A percentile compares a stretch with the other conserved stretches of the same genome.
Conservation (phyloP, 768 basidiomycete species). For the Mycena vulgaris region DNA sequence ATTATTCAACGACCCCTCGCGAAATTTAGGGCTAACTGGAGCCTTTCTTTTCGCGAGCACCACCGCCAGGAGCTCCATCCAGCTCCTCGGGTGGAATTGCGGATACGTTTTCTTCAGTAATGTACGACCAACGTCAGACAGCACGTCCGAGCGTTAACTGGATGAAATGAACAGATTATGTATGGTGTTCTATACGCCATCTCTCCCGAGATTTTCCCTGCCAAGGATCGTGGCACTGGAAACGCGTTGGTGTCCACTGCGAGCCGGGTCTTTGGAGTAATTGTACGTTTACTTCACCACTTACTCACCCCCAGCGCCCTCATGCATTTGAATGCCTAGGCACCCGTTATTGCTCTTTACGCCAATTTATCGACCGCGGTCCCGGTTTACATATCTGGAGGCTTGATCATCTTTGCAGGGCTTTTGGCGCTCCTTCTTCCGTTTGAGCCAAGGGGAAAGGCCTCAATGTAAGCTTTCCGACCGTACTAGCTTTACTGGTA, state of each 20-base stretch:
- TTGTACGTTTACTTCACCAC: slow-evolving; percentile 59
- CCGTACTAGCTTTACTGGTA: not conserved
- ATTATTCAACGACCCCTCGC: slow-evolving; percentile 62
- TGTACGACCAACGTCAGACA: slow-evolving; percentile 48
- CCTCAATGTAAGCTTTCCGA: slow-evolving; percentile 64
- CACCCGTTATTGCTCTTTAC: slow-evolving; percentile 80
- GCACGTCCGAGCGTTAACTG: not conserved
- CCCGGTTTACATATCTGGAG: slow-evolving; percentile 82
- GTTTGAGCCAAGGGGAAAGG: slow-evolving; percentile 83
- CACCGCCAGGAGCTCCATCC: slow-evolving; percentile 71
- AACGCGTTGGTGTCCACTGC: slow-evolving; percentile 76
- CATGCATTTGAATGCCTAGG: slow-evolving; percentile 53
- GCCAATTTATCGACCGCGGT: slow-evolving; percentile 75
- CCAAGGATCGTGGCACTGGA: slow-evolving; percentile 82
- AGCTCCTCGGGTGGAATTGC: slow-evolving; percentile 82
- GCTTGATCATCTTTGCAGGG: slow-evolving; percentile 73
- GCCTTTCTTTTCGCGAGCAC: slow-evolving; percentile 83
- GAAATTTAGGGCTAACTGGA: slow-evolving; percentile 77
- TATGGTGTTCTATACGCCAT: slow-evolving; percentile 82
- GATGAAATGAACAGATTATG: slow-evolving; percentile 65
- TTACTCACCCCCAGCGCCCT: not conserved
- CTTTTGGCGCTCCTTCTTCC: slow-evolving; percentile 74
- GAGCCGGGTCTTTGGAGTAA: slow-evolving; percentile 76
- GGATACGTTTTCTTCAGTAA: slow-evolving; percentile 78
- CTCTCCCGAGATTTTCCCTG: slow-evolving; percentile 80